These are phyloP conservation scores for Pseudozyma pruni DNA, from an alignment of 1,284 basidiomycete species.

Conservation along the genomic window DNA sequence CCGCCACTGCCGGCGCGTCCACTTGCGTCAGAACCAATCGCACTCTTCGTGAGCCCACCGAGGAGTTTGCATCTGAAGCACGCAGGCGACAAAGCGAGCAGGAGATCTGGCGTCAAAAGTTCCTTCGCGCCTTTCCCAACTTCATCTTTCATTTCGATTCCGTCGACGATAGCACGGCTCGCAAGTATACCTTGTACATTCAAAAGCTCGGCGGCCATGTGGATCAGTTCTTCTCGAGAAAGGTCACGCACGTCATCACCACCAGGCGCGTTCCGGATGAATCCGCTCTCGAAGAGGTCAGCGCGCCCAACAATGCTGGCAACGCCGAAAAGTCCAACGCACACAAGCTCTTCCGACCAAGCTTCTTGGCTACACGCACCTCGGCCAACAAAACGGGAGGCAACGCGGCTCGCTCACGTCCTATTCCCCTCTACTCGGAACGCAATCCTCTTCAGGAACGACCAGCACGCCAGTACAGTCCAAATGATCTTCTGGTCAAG, in stretches of 20 bases:
- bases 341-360: constrained; percentile 45
- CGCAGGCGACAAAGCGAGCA: constrained; percentile 43
- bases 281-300: constrained; percentile 6
- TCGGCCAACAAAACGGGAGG: constrained; percentile 17
- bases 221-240: constrained; percentile 65
- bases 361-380: constrained; percentile 34
- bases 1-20: constrained; percentile 11
- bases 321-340: constrained; percentile 12
- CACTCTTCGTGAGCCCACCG: constrained; percentile 50
- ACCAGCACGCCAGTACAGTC: constrained; percentile 61
- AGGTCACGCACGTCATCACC: constrained; percentile 64
- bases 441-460: constrained; percentile 66
- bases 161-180: constrained; percentile 49
- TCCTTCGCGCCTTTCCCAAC: constrained; percentile 56
- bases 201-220: constrained; percentile 58
- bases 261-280: constrained; percentile 47
- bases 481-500: constrained; percentile 76
- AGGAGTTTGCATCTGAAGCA: constrained; percentile 54
- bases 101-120: constrained; percentile 58
- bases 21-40: constrained; percentile 55
- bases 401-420: constrained; percentile 25
- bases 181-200: constrained; percentile 43
- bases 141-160: constrained; percentile 66
- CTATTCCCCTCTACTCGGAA: constrained; percentile 61
- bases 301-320: not conserved